Evolutionary conservation across 148 eudicot species (phyloP).

Genomic region (Beta vulgaris): DNA sequence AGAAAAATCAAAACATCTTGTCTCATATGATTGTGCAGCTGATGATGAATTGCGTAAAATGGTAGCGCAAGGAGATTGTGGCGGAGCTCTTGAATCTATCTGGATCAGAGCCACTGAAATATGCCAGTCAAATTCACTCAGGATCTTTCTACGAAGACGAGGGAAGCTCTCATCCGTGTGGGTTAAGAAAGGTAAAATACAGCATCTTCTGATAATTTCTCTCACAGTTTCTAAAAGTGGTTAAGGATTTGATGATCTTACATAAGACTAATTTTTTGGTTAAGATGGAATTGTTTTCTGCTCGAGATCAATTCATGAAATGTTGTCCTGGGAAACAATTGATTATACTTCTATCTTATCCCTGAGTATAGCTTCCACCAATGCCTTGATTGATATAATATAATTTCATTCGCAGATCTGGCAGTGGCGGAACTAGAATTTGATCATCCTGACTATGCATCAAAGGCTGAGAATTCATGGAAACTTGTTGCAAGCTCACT

Average conservation of each 20-base stretch:
- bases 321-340: no score
- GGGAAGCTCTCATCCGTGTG: constrained; percentile 73
- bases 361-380: no score
- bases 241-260: neutral
- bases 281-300: neutral
- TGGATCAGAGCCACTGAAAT: constrained; percentile 69
- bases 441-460: constrained; percentile 50
- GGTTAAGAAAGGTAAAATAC: constrained; percentile 69
- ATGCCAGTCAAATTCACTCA: constrained; percentile 66
- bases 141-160: constrained; percentile 58
- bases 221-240: neutral
- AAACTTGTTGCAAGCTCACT: constrained; percentile 74
- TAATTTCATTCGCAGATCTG: constrained; percentile 39
- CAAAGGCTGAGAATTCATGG: constrained; percentile 96
- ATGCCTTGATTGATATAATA: neutral
- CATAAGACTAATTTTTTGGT: neutral
- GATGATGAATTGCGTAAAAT: constrained; percentile 40
- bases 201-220: neutral
- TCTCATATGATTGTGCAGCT: constrained; percentile 41
- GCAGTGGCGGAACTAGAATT: constrained; percentile 83
- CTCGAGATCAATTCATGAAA: neutral
- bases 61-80: constrained; percentile 38
- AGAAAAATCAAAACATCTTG: constrained; percentile 64
- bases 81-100: constrained; percentile 53
- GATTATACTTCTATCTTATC: no score